Base-by-base conservation (phyloP, 192 early-diverging fungal species). In the Mortierella antarctica region DNA sequence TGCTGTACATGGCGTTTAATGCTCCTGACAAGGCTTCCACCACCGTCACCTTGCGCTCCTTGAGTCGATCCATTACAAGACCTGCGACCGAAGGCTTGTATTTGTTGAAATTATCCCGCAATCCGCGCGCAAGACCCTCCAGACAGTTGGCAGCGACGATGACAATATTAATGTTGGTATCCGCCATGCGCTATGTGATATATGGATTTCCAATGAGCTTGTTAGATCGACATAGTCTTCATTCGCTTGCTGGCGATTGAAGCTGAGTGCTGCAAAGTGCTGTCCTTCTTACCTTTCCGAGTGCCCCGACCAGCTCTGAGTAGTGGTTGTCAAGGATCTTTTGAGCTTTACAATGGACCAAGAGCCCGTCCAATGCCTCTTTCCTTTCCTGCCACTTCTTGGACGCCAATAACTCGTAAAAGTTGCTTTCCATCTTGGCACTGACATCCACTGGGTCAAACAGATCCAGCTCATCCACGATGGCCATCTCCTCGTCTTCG, bases 341-440 rank as follows among this genome's bases (percentile, higher is more conserved):
- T 9, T 93, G 94, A 6, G 88, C 83, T 67, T 93, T 92, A 17
- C 90, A 82, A 6, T 94, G 77, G 42, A 82, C 90, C 7, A 94
- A 68, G 39, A 99, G 75, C 12, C 76, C 87, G 57, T 96, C 95
- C 48, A 98, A 70, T 0, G 91, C 96, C 68, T 98, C 96, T 69
- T 97, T 97, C 74, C 98, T 88, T 74, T 98, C 97, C 83, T 97
- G 92, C 98, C 98, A 99, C 72, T 98, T 98, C 51, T 91, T 86
- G 7, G 96, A 95, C 2, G 90, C 92, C 73, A 96, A 69, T 12
- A 91, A 65, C 15, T 89, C 87, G 76, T 95, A 91, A 74, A 96
- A 98, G 58, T 93, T 91, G 49, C 86, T 87, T 2, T 94, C 89
- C 47, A 99, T 85, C 85, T 97, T 97, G 49, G 89, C 88, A 39